Evolutionary conservation across 2,329 filamentous ascomycete genomes (phyloP).

Genomic region (Lomentospora prolificans): DNA sequence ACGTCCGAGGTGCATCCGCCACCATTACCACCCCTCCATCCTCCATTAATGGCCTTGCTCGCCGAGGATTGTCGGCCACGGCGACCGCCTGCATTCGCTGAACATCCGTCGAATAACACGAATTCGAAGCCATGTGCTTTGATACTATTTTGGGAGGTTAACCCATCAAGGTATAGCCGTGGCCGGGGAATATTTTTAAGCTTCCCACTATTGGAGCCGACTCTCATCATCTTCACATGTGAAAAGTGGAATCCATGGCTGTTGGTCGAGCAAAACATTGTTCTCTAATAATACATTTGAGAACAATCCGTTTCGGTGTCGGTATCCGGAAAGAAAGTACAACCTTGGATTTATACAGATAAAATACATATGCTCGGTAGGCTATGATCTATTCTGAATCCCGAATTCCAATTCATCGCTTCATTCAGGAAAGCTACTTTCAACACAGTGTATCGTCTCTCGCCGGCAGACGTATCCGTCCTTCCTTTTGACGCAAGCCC

Average conservation of each 20-base stretch:
- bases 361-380: no score
- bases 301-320: no score
- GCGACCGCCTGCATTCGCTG: background rate
- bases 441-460: background rate
- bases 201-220: background rate
- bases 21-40: background rate
- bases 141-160: slow-evolving; percentile 1
- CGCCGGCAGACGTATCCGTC: slow-evolving; percentile 17
- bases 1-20: background rate
- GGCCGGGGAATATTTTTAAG: background rate
- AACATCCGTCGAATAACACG: background rate
- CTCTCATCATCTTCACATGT: background rate
- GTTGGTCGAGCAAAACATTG: no score
- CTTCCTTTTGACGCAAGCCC: slow-evolving; percentile 10
- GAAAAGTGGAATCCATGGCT: background rate
- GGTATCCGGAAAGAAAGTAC: no score
- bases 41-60: background rate
- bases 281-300: no score
- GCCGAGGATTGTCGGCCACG: background rate
- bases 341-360: no score
- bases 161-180: background rate
- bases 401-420: background rate
- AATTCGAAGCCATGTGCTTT: background rate
- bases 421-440: background rate
- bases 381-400: background rate